Percentiles rank a stretch among this genome's conserved stretches.
These are phyloP conservation scores for Candida montana DNA, from an alignment of 805 yeast species.

Conservation along the genomic window DNA sequence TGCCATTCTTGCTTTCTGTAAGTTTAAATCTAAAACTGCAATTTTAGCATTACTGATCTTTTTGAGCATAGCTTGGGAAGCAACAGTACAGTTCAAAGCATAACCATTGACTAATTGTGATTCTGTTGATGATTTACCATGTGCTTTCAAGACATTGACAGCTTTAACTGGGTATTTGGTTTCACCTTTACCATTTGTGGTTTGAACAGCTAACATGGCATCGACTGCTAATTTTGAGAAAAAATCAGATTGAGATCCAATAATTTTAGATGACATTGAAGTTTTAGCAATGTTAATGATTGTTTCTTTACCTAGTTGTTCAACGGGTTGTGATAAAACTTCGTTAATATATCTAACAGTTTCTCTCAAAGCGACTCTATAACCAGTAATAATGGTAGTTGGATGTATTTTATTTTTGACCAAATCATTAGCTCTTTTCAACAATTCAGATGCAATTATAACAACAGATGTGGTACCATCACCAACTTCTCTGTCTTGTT, in stretches of 20 bases:
- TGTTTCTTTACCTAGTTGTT: conserved; percentile 68
- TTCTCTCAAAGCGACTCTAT: conserved; percentile 87
- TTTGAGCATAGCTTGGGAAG: conserved; percentile 93
- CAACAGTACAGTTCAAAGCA: conserved; percentile 94
- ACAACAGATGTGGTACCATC: conserved; percentile 98
- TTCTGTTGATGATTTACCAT: conserved; percentile 88
- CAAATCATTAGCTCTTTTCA: conserved; percentile 88
- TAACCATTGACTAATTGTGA: conserved; percentile 87
- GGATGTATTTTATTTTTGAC: conserved; percentile 95
- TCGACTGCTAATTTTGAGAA: conserved; percentile 90
- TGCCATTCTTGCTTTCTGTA: conserved; percentile 96
- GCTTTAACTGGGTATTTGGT: conserved; percentile 94
- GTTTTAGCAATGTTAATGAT: conserved; percentile 91
- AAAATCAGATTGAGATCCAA: conserved; percentile 89
- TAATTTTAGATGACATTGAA: conserved; percentile 93
- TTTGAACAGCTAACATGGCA: conserved; percentile 91
- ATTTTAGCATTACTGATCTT: conserved; percentile 63
- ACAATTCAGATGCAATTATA: conserved; percentile 86
- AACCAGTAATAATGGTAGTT: conserved; percentile 95
- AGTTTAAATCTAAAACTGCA: conserved; percentile 88
- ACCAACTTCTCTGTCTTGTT: conserved; percentile 98
- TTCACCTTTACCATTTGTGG: conserved; percentile 84
- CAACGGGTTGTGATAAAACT: conserved; percentile 77
- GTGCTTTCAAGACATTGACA: conserved; percentile 91
- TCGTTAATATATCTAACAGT: conserved; percentile 80